Base-by-base conservation (phyloP, 768 basidiomycete genomes). In the Porphyrellus cyaneotinctus region DNA sequence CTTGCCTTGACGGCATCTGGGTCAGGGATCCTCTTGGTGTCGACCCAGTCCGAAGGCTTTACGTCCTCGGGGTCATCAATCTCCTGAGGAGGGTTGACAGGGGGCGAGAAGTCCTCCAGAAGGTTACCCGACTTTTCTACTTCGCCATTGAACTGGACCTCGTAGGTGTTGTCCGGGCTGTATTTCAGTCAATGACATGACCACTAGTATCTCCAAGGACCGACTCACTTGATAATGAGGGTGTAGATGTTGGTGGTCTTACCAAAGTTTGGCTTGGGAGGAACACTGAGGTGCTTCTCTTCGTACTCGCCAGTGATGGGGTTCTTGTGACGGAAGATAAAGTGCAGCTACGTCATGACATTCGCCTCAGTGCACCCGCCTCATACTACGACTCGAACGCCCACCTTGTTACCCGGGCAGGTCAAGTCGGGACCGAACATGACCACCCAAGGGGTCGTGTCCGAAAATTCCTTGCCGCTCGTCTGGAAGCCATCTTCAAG, bases 401-500 rank as follows among this genome's bases (percentile, higher is more conserved):
- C 18, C 58, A 88, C 91, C 86, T 92, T 93, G 58, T 87, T 91
- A 35, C 91, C 91, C 13, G 91, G 91, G 73, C 91, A 93, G 23
- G 91, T 93, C 72, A 93, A 72, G 71, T 99, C 95, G 58, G 95
- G 95, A 61, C 95, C 95, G 67, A 98, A 97, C 95, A 97, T 97
- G 76, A 95, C 79, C 13, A 88, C 87, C 88, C 88, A 95, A 39
- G 93, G 91, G 8, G 93, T 95, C 65, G 88, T 87, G 72, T 95
- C 93, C 48, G 86, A 87, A 70, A 95, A 95, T 67, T 93, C 92
- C 77, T 93, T 90, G 53, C 89, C 89, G 57, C 85, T 88, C 54
- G 88, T 88, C 75, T 95, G 91, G 83, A 94, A 94, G 53, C 92
- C 93, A 63, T 93, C 87, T 67, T 89, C 87, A 39, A 99, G 83